Conservation (phyloP, 208 protist species). For the Polymyxa betae region DNA sequence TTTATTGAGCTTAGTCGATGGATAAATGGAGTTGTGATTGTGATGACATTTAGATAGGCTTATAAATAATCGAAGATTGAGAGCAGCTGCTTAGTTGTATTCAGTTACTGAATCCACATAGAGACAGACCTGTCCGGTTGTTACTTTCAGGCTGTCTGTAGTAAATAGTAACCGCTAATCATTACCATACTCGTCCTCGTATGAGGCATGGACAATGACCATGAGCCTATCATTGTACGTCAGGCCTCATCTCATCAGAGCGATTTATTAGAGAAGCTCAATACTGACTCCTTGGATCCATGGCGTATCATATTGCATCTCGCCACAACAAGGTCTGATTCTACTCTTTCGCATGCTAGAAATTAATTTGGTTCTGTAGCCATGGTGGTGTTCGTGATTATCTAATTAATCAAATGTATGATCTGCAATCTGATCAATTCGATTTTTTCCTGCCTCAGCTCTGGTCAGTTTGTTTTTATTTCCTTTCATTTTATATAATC, state of each 20-base stretch:
- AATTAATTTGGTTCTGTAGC: not conserved
- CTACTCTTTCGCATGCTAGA: not conserved
- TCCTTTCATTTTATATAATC: not conserved
- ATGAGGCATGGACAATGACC: too few relatives aligned
- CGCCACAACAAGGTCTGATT: not conserved
- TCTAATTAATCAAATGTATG: conserved; percentile 52
- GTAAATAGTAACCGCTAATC: too few relatives aligned
- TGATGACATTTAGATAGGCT: too few relatives aligned
- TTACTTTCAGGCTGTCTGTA: too few relatives aligned
- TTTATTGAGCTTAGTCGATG: too few relatives aligned
- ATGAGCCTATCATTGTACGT: not conserved
- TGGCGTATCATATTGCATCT: conserved; percentile 7
- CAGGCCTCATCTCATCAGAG: not conserved
- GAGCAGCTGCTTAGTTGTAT: too few relatives aligned
- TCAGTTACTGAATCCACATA: too few relatives aligned
- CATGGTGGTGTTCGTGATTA: conserved; percentile 36
- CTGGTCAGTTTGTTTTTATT: not conserved
- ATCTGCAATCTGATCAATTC: conserved; percentile 18
- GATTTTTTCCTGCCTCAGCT: conserved; percentile 53
- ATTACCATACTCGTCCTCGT: too few relatives aligned
- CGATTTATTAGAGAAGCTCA: conserved; percentile 1
- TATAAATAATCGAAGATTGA: too few relatives aligned
- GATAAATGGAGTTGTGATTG: too few relatives aligned
- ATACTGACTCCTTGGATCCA: not conserved
- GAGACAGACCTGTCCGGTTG: too few relatives aligned